Base-by-base conservation (phyloP, 805 yeast species). In the Jamesozyma gamospora region DNA sequence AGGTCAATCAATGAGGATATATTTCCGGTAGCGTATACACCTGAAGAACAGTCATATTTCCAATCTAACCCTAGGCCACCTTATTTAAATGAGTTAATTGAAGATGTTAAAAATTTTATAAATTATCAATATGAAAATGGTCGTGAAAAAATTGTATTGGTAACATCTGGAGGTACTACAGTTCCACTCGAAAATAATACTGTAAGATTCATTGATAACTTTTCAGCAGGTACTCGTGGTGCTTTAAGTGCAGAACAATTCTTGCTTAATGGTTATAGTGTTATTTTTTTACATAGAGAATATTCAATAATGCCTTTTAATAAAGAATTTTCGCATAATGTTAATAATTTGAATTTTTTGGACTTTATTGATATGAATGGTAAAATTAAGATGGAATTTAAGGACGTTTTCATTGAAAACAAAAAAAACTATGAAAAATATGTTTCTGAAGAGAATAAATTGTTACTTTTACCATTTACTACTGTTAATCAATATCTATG, bases 141-240 rank as follows among this genome's bases (percentile, higher is more conserved):
- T 3, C 62, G 66, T 3, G 66, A 70, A 39, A 74, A 70, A 35
- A 73, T 90, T 11, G 97, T 77, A 0, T 64, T 90, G 34, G 94
- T 90, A 3, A 92, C 98, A 0, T 78, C 90, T 10, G 98, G 98
- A 17, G 98, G 98, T 17, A 92, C 98, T 1, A 90, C 96, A 0
- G 98, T 92, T 0, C 98, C 98, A 0, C 66, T 92, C 47, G 98
- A 92, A 55, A 88, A 87, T 62, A 92, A 92, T 56, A 92, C 98
- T 0, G 98, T 92, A 7, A 66, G 98, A 39, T 92, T 92, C 62
- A 87, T 92, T 53, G 98, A 92, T 62, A 92, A 92, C 56, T 92
- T 92, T 60, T 79, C 92, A 47, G 97, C 97, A 17, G 98, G 98
- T 18, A 92, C 96, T 0, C 75, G 98, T 60, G 98, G 98, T 41